Percentiles rank a stretch among this genome's conserved stretches.
phyloP scores from a whole-genome alignment of 352 stramenopile genomes.

The Thalassiosira exigua region DNA sequence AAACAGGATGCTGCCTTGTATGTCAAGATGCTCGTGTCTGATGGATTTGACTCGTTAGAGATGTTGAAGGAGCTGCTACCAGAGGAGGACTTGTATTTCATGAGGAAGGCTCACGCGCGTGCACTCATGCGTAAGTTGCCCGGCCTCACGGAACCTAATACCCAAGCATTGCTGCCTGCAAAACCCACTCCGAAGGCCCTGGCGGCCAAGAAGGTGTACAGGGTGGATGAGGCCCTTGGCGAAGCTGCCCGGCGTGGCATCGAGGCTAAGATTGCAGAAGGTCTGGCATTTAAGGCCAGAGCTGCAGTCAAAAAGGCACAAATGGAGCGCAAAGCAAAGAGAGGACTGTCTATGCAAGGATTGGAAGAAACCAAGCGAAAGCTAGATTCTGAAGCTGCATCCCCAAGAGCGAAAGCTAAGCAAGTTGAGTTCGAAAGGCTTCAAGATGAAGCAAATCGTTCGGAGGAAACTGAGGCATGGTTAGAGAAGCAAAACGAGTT shows the following conservation, averaged over 20 bases:
- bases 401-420: not conserved
- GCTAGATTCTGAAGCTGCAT: not conserved
- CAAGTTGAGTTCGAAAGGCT: conserved; percentile 17
- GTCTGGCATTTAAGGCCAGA: conserved; percentile 5
- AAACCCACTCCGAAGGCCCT: not conserved
- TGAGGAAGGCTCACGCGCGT: conserved; percentile 56
- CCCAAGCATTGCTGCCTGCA: not conserved
- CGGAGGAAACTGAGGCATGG: conserved; percentile 16
- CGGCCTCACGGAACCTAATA: not conserved
- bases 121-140: conserved; percentile 21
- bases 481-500: conserved; percentile 33
- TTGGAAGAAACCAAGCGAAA: not conserved
- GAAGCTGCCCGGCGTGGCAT: conserved; percentile 35
- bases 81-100: conserved; percentile 51
- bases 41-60: conserved; percentile 57
- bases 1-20: conserved; percentile 46
- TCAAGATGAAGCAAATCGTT: conserved; percentile 6
- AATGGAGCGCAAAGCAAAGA: conserved; percentile 9
- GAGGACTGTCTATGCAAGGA: too few relatives aligned
- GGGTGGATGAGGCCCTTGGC: conserved; percentile 42
- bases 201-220: conserved; percentile 38
- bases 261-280: conserved; percentile 39
- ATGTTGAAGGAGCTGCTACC: conserved; percentile 44
- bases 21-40: conserved; percentile 35
- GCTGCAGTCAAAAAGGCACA: not conserved